phyloP scores from a whole-genome alignment of 2,329 filamentous ascomycete species.

The Pseudogymnoascus sp. region DNA sequence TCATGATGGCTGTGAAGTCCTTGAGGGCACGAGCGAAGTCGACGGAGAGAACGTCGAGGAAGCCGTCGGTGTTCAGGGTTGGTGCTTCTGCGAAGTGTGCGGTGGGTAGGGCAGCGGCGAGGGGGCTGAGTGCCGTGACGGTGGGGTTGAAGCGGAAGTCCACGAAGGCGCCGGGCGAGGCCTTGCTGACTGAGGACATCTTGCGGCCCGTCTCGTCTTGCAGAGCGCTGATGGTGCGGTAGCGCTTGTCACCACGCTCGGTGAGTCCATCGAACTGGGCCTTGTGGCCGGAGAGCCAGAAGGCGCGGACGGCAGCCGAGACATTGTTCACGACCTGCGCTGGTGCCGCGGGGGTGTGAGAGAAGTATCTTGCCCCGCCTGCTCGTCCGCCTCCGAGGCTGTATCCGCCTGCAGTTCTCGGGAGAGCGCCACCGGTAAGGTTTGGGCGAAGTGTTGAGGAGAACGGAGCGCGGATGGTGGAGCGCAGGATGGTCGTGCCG shows the following conservation, averaged over 20 bases:
- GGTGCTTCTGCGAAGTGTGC: conserved; percentile 37
- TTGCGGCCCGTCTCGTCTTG: conserved; percentile 65
- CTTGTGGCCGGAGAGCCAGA: conserved; percentile 85
- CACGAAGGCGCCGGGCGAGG: conserved; percentile 66
- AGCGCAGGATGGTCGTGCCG: conserved; percentile 47
- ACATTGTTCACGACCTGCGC: conserved; percentile 92
- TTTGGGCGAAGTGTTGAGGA: conserved; percentile 84
- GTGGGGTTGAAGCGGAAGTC: conserved; percentile 86
- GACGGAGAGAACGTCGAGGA: conserved; percentile 74
- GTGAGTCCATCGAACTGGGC: conserved; percentile 76
- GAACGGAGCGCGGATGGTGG: conserved; percentile 74
- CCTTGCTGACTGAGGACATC: conserved; percentile 49
- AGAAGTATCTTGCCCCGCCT: conserved; percentile 77
- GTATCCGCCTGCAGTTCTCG: conserved; percentile 86
- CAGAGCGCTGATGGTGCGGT: conserved; percentile 64
- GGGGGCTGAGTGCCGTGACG: conserved; percentile 74
- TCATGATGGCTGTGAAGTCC: conserved; percentile 69
- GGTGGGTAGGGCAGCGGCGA: conserved; percentile 47
- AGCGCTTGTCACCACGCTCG: conserved; percentile 65
- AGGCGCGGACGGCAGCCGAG: conserved; percentile 84
- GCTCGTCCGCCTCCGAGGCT: conserved; percentile 59
- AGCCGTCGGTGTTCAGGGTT: conserved; percentile 70
- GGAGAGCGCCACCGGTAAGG: conserved; percentile 76
- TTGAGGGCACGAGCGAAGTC: conserved; percentile 85
- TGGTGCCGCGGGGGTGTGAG: conserved; percentile 73